These are phyloP conservation scores for Hymenochaete sp. DNA, from an alignment of 1,284 basidiomycete genomes.

Conservation along the genomic window DNA sequence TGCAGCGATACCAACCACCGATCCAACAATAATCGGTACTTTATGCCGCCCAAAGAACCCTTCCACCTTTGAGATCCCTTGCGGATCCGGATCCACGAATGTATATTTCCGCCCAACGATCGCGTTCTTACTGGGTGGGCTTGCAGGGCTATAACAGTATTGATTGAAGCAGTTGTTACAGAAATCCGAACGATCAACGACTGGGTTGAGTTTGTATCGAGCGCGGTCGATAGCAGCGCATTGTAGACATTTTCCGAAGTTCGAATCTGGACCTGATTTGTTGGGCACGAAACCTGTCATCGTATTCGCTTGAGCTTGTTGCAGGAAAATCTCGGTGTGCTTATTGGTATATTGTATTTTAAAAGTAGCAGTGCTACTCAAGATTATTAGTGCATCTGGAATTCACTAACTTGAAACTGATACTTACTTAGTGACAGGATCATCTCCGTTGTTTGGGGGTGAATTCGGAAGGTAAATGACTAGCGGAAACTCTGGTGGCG, in stretches of 20 bases:
- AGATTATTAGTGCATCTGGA: not conserved
- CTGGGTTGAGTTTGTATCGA: slow-evolving; percentile 30
- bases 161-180: slow-evolving; percentile 44
- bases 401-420: not conserved
- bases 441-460: slow-evolving; percentile 47
- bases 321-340: slow-evolving; percentile 41
- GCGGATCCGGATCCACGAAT: slow-evolving; percentile 45
- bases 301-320: slow-evolving; percentile 43
- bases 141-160: slow-evolving; percentile 45
- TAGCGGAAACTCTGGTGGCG: slow-evolving; percentile 45
- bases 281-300: slow-evolving; percentile 51
- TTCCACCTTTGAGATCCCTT: slow-evolving; percentile 31
- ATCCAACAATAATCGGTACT: slow-evolving; percentile 35
- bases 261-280: slow-evolving; percentile 36
- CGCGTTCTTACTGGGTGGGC: slow-evolving; percentile 35
- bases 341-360: slow-evolving; percentile 39
- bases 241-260: slow-evolving; percentile 46
- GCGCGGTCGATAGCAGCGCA: slow-evolving; percentile 50
- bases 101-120: slow-evolving; percentile 36
- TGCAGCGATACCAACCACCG: slow-evolving; percentile 31
- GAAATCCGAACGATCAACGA: slow-evolving; percentile 33
- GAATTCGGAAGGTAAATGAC: slow-evolving; percentile 58
- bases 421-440: slow-evolving; percentile 52
- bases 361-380: slow-evolving; percentile 40
- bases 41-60: slow-evolving; percentile 35